Evolutionary conservation across 306 rosid genomes (phyloP), one percentile per base, ranked within the genome.

Genomic region (Trifolium subterraneum): DNA sequence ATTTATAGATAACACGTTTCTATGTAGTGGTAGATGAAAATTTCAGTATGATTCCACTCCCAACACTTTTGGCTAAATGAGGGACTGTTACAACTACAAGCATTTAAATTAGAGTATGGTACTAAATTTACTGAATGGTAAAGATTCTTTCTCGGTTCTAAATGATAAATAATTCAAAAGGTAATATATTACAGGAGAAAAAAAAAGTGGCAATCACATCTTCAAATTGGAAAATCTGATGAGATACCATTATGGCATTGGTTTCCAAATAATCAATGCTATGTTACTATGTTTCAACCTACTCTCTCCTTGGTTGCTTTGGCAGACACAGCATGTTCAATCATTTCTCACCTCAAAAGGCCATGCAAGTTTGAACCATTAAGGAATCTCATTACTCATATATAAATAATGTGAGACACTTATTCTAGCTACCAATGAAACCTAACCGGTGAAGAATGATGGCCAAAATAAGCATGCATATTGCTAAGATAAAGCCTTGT

Each of bases 401-500:
- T 19, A 33, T 20, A 76, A 6, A 52, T 19, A 33, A 27, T 68
- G 47, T 55, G 68, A 6, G n/a, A 3, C 67, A 10, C 51, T 66
- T 29, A 39, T 64, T 84, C 90, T 92, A 94, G 75, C 85, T 60
- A 70, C 97, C 99, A n/a, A 94, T 88, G 87, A 79, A 85, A 52
- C 99, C 99, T 66, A 90, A 76, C 79, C 93, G 77, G 75, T 87
- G 97, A 84, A 92, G 96, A 78, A 88, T 72, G 48, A 87, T 44
- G n/a, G 97, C 99, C 72, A 94, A 77, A 82, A 92, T 76, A 68
- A 94, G 95, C 90, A 94, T 94, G 82, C 76, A 77, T 77, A 94
- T 82, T 47, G 99, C 99, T 25, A 94, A 71, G 60, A 88, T 72
- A 88, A 94, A 47, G 68, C 99, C 96, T 11, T 87, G 83, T 64